These are phyloP conservation scores for Silene uniflora DNA, from an alignment of 148 eudicot genomes.

Conservation along the genomic window DNA sequence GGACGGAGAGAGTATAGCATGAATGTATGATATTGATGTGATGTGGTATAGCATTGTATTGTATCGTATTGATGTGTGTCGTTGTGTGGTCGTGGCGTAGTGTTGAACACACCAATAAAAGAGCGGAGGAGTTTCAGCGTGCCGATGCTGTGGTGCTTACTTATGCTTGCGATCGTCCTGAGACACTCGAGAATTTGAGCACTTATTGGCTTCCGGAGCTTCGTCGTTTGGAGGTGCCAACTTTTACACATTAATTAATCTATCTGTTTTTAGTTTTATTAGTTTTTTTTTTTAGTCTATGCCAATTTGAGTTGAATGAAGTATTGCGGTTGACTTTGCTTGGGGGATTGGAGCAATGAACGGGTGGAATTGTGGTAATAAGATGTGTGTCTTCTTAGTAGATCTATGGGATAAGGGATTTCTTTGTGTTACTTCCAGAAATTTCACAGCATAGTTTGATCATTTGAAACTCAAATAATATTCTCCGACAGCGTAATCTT, in stretches of 20 bases:
- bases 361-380: background rate
- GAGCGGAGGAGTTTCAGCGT: slow-evolving; percentile 66
- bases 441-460: background rate
- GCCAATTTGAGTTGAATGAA: background rate
- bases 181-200: slow-evolving; percentile 74
- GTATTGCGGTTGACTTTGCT: background rate
- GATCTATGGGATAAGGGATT: background rate
- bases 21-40: background rate
- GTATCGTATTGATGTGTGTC: slow-evolving; percentile 1
- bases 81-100: slow-evolving; percentile 44
- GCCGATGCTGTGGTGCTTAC: slow-evolving; percentile 96
- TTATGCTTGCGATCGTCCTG: slow-evolving; percentile 84
- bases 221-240: slow-evolving; percentile 72
- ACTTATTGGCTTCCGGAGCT: slow-evolving; percentile 92
- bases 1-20: background rate
- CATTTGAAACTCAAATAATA: background rate
- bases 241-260: background rate
- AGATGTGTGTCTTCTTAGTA: background rate
- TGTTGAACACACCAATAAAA: slow-evolving; percentile 57
- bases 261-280: background rate
- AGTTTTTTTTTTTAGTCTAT: background rate
- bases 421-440: background rate
- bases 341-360: background rate
- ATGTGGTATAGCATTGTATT: background rate
- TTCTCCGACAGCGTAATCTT: background rate